Percentiles rank a stretch among this genome's conserved stretches.
These are phyloP conservation scores for Hanseniaspora lachancei DNA, from an alignment of 805 yeast species.

Conservation along the genomic window DNA sequence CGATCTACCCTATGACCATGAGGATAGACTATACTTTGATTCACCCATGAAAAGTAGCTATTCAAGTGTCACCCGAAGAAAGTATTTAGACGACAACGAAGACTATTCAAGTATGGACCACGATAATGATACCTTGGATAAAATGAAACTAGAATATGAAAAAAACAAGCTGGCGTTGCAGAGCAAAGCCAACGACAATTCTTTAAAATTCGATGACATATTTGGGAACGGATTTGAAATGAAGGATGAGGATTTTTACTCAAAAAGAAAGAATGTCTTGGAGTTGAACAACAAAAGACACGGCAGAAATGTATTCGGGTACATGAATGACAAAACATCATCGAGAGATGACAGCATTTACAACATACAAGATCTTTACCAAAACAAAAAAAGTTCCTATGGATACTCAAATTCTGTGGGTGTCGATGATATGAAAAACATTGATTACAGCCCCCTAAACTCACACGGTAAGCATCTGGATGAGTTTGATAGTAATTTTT, in stretches of 20 bases:
- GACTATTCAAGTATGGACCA: not conserved
- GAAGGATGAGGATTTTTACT: not conserved
- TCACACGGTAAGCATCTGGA: not conserved
- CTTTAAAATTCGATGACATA: not conserved
- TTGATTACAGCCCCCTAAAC: not conserved
- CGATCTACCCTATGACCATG: not conserved
- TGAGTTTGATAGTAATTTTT: not conserved
- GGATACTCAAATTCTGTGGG: not conserved
- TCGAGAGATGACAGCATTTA: slow-evolving; percentile 10
- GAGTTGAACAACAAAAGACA: not conserved
- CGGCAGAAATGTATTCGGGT: not conserved
- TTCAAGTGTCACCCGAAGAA: not conserved
- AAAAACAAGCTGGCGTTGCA: not conserved
- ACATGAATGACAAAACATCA: not conserved
- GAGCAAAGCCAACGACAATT: not conserved
- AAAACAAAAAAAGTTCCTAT: not conserved
- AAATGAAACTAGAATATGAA: slow-evolving; percentile 7
- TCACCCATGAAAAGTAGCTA: not conserved
- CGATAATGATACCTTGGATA: slow-evolving; percentile 1
- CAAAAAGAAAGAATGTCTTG: not conserved
- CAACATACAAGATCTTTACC: not conserved
- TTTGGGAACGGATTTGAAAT: slow-evolving; percentile 6
- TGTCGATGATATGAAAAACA: not conserved
- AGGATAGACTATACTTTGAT: not conserved
- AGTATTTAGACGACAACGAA: slow-evolving; percentile 1